Evolutionary conservation across 495 filamentous ascomycete species (phyloP).

Genomic region (Podospora comata): DNA sequence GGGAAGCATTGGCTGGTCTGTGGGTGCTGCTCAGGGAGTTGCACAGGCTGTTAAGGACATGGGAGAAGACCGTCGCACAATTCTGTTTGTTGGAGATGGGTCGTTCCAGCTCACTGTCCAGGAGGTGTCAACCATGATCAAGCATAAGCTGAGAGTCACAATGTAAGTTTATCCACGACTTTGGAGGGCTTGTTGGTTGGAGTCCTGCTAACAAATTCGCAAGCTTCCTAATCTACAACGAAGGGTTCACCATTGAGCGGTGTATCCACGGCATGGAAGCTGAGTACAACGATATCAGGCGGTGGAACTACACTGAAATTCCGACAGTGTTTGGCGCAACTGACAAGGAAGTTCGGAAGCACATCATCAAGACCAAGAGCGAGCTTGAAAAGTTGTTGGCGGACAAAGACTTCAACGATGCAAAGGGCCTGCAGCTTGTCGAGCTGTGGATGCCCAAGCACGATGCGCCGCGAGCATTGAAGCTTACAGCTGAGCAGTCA

Average conservation of each 20-base stretch:
- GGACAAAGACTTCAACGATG: slow-evolving; percentile 59
- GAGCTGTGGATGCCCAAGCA: slow-evolving; percentile 83
- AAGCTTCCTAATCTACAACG: slow-evolving; percentile 73
- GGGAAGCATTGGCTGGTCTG: slow-evolving; percentile 83
- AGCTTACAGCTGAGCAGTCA: slow-evolving; percentile 67
- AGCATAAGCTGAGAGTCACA: slow-evolving; percentile 71
- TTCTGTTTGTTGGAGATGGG: slow-evolving; percentile 87
- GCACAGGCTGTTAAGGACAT: slow-evolving; percentile 66
- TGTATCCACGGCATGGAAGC: slow-evolving; percentile 74
- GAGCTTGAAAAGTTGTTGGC: slow-evolving; percentile 66
- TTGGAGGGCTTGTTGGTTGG: neutral
- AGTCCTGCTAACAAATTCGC: slow-evolving; percentile 5
- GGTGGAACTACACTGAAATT: slow-evolving; percentile 69
- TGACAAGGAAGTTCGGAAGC: slow-evolving; percentile 56
- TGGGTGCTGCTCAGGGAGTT: slow-evolving; percentile 75
- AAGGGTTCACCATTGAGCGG: slow-evolving; percentile 74
- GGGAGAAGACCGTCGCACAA: slow-evolving; percentile 54
- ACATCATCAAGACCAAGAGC: slow-evolving; percentile 66
- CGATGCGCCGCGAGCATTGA: slow-evolving; percentile 71
- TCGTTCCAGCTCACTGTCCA: slow-evolving; percentile 82
- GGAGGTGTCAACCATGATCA: slow-evolving; percentile 82
- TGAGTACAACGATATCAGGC: slow-evolving; percentile 73
- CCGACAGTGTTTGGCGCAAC: slow-evolving; percentile 64
- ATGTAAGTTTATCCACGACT: slow-evolving; percentile 51
- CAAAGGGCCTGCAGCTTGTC: slow-evolving; percentile 61